These are phyloP conservation scores for Colletotrichum karsti DNA, from an alignment of 2,329 filamentous ascomycete species.

Conservation along the genomic window DNA sequence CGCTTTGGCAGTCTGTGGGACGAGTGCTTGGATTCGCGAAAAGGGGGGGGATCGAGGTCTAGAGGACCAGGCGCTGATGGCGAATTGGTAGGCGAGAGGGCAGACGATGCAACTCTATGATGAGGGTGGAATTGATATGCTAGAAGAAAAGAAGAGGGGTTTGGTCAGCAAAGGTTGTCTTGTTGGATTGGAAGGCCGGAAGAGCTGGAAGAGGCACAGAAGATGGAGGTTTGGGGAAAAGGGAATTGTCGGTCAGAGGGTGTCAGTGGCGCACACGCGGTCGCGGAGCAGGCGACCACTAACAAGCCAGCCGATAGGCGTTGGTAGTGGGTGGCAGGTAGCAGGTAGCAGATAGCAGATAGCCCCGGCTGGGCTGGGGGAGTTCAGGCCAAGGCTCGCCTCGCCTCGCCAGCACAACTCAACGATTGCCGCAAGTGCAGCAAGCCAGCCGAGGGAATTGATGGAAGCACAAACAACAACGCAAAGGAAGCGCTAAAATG, in stretches of 20 bases:
- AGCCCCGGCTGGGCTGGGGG: too few species aligned
- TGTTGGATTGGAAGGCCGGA: background rate
- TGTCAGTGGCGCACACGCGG: conserved; percentile 27
- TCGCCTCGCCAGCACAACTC: too few species aligned
- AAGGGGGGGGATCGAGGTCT: conserved; percentile 3
- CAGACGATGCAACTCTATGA: conserved; percentile 12
- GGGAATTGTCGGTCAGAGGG: conserved; percentile 27
- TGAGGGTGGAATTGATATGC: background rate
- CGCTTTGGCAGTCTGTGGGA: conserved; percentile 17
- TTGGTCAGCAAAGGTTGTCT: conserved; percentile 18
- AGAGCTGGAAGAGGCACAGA: conserved; percentile 22
- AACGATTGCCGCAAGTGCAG: too few species aligned
- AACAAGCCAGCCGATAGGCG: conserved; percentile 9
- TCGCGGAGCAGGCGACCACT: conserved; percentile 21
- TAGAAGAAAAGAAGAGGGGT: background rate
- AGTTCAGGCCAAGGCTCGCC: too few species aligned
- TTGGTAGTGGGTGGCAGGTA: background rate
- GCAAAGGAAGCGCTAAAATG: conserved; percentile 15
- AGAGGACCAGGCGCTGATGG: background rate
- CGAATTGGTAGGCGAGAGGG: background rate
- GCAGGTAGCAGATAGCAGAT: too few species aligned
- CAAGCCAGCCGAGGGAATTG: background rate
- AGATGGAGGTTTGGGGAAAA: conserved; percentile 14
- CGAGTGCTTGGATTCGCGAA: conserved; percentile 4
- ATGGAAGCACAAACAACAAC: conserved; percentile 15